Evolutionary conservation across 345 rosid genomes (phyloP).

Genomic region (Linum trigynum): DNA sequence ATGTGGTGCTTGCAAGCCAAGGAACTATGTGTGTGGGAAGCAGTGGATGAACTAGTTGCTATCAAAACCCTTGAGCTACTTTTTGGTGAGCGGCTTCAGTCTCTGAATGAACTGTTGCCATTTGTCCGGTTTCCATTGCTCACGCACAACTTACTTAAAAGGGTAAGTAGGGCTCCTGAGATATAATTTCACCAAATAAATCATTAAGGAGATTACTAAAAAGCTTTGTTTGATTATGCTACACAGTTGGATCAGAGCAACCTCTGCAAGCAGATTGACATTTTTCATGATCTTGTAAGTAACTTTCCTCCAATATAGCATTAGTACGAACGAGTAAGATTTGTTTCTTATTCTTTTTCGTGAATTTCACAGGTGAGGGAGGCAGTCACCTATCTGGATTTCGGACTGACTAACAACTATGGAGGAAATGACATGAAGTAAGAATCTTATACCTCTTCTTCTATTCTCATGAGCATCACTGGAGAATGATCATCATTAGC

Average conservation of each 20-base stretch:
- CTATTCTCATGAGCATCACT: too few relatives aligned
- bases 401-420: conserved; percentile 21
- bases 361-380: conserved; percentile 50
- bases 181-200: conserved; percentile 2
- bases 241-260: conserved; percentile 65
- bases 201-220: neutral
- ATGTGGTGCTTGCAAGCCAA: conserved; percentile 81
- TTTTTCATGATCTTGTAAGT: conserved; percentile 60
- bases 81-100: conserved; percentile 57
- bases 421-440: conserved; percentile 52
- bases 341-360: conserved; percentile 5
- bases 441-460: conserved; percentile 16
- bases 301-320: neutral
- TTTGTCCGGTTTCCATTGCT: conserved; percentile 72
- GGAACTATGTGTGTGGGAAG: conserved; percentile 62
- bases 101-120: conserved; percentile 48
- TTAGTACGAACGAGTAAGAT: neutral
- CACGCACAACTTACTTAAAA: conserved; percentile 51
- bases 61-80: conserved; percentile 31
- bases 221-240: conserved; percentile 16
- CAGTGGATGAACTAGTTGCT: conserved; percentile 42
- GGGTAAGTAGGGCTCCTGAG: conserved; percentile 36
- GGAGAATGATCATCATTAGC: too few relatives aligned
- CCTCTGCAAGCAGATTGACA: conserved; percentile 35
- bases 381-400: conserved; percentile 36